Percentiles rank a stretch among this genome's conserved stretches.
Conservation (phyloP, 2,329 filamentous ascomycete species). For the Sclerotinia borealis region DNA sequence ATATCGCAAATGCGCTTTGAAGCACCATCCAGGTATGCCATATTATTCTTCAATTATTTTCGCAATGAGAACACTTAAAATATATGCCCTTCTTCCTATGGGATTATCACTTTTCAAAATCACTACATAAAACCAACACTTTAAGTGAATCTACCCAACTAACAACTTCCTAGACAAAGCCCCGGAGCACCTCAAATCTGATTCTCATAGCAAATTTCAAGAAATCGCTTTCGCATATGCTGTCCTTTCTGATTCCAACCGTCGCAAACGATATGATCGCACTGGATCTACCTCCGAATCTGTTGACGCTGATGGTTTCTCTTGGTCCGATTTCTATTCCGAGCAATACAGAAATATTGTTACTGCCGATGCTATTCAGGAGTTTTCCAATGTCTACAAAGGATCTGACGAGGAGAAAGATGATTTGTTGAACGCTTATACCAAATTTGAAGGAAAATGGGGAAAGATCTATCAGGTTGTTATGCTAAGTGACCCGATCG, state of each 20-base stretch:
- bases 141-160: constrained; percentile 2
- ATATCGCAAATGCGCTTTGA: constrained; percentile 86
- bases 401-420: constrained; percentile 76
- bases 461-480: constrained; percentile 71
- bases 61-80: neutral
- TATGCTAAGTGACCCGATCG: constrained; percentile 77
- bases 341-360: constrained; percentile 76
- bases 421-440: constrained; percentile 73
- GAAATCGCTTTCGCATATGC: constrained; percentile 90
- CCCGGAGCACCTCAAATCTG: constrained; percentile 56
- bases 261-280: constrained; percentile 80
- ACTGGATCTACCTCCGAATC: constrained; percentile 86
- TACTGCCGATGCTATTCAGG: constrained; percentile 65
- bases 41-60: constrained; percentile 5
- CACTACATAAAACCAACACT: neutral
- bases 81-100: neutral
- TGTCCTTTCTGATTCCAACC: constrained; percentile 74
- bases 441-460: constrained; percentile 67
- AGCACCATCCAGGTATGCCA: constrained; percentile 70
- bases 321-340: constrained; percentile 86
- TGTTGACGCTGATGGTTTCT: constrained; percentile 74
- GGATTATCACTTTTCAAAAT: neutral
- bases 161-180: constrained; percentile 62
- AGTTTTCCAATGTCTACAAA: constrained; percentile 75
- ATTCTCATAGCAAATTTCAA: constrained; percentile 79